Percentiles rank a stretch among this genome's conserved stretches.
Conservation (phyloP, 305 asterid species). For the Solanum hybrid region DNA sequence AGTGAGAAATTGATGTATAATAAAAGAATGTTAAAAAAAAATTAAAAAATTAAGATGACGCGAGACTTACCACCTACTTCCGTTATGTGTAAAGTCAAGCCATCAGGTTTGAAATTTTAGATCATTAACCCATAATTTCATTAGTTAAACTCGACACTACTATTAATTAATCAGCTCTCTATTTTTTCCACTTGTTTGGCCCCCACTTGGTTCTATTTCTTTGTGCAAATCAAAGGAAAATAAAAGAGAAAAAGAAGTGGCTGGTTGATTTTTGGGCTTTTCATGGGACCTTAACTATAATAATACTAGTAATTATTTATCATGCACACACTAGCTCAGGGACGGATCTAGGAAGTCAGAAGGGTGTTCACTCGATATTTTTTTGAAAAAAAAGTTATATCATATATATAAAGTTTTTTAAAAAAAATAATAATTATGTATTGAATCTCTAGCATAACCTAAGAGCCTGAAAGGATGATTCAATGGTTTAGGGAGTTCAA, state of each 20-base stretch:
- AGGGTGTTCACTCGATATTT: too few relatives aligned
- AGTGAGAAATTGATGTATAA: not conserved
- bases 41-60: not conserved
- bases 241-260: not conserved
- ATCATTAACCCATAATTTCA: not conserved
- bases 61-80: not conserved
- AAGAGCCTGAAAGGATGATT: too few relatives aligned
- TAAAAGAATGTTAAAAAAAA: not conserved
- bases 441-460: too few relatives aligned
- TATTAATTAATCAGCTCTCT: not conserved
- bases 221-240: not conserved
- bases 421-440: too few relatives aligned
- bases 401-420: too few relatives aligned
- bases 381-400: too few relatives aligned
- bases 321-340: not conserved
- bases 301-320: too few relatives aligned
- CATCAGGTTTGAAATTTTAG: conserved; percentile 10
- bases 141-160: not conserved
- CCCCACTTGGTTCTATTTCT: not conserved
- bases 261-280: not conserved
- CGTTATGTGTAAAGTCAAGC: conserved; percentile 10
- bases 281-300: not conserved
- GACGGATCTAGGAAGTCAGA: not conserved
- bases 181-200: not conserved
- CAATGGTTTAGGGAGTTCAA: too few relatives aligned